These are phyloP conservation scores for Hericium alpestre DNA, from an alignment of 768 basidiomycete genomes.

Conservation along the genomic window DNA sequence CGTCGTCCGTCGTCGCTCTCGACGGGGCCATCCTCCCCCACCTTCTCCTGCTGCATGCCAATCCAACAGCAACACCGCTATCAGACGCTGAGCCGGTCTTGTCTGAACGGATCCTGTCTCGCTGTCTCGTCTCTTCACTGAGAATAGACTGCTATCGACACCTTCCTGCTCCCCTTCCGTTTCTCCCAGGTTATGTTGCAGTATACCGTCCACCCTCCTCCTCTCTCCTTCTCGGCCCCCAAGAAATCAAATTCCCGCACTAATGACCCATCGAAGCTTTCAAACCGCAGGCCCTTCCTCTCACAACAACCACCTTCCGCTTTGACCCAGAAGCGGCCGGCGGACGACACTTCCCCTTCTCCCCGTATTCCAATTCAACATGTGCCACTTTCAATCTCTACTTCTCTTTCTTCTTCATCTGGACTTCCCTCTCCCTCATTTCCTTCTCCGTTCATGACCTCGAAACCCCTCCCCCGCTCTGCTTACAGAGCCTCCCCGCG, in stretches of 20 bases:
- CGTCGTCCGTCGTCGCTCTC: slow-evolving; percentile 5
- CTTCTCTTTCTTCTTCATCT: slow-evolving; percentile 25
- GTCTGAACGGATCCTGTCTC: slow-evolving; percentile 35
- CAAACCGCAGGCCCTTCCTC: slow-evolving; percentile 5
- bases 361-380: slow-evolving; percentile 22
- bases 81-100: slow-evolving; percentile 51
- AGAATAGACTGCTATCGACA: slow-evolving; percentile 21
- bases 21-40: slow-evolving; percentile 7
- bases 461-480: slow-evolving; percentile 16
- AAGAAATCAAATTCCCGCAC: slow-evolving; percentile 15
- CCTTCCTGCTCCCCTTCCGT: slow-evolving; percentile 6
- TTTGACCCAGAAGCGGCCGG: slow-evolving; percentile 13
- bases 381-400: slow-evolving; percentile 20
- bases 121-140: slow-evolving; percentile 16
- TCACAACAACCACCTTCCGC: slow-evolving; percentile 9
- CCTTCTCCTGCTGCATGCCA: slow-evolving; percentile 13
- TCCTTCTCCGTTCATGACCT: slow-evolving; percentile 14
- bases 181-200: slow-evolving; percentile 23
- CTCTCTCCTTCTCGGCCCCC: slow-evolving; percentile 23
- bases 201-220: slow-evolving; percentile 23
- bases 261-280: slow-evolving; percentile 8
- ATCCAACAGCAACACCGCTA: slow-evolving; percentile 16
- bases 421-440: slow-evolving; percentile 22
- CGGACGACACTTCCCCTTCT: slow-evolving; percentile 13
- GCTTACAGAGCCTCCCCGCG: slow-evolving; percentile 13